Base-by-base conservation (phyloP, 192 early-diverging fungal species). In the Coemansia sp. region DNA sequence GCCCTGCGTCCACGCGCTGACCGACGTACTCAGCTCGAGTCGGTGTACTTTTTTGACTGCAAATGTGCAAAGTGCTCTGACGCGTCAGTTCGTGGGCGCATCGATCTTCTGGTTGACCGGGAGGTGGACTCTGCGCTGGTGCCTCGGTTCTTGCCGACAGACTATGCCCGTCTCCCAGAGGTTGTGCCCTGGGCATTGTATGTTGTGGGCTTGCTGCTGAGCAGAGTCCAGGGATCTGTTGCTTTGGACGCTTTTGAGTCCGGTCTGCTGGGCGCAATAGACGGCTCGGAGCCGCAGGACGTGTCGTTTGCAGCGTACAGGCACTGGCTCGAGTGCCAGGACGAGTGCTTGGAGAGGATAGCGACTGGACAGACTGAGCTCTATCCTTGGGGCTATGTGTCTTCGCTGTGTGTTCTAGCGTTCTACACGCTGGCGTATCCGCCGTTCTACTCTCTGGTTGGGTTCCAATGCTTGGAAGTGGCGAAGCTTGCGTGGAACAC, bases 271-370 rank as follows among this genome's bases (percentile, higher is more conserved):
- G 33, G 36, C 18, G 39, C 38, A 2, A 34, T 65, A 3, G 13
- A 20, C 7, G 21, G 3, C 4, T 19, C 43, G 37, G 20, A 10
- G 22, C 30, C 63, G 3, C 27, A 30, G 3, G 44, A 66, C 28
- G 12, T 73, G 37, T 66, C 63, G 18, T 73, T 73, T 47, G 30
- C 41, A 25, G 69, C 69, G 4, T 73, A 65, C 37, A 20, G 22
- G 38, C 58, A 66, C 21, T 73, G 69, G 69, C 62, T 51, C 13
- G 62, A 65, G 46, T 57, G 63, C 50, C 69, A 65, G 47, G 69
- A 73, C 51, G 69, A 65, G 31, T 73, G 58, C 8, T 31, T 60
- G 36, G 62, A 48, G 9, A 41, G 47, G 1, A 38, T 51, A 17
- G n/a, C 46, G 0, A 27, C 37, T 1, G 51, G 42, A 7, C 21